Base-by-base conservation (phyloP, 768 basidiomycete species). In the Grammothele lineata region DNA sequence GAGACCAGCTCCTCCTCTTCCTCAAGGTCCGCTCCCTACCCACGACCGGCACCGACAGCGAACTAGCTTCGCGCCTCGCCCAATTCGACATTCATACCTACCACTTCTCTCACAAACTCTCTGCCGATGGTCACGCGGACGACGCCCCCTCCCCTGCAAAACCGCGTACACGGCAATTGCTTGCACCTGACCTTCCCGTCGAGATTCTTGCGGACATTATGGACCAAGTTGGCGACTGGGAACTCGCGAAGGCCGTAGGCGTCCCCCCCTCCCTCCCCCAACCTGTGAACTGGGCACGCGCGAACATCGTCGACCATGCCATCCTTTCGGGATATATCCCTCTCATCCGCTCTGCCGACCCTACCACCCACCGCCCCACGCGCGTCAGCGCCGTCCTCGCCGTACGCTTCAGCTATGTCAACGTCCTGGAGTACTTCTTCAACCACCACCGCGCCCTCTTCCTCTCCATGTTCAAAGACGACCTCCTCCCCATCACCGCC, bases 161-260 rank as follows among this genome's bases (percentile, higher is more conserved):
- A 59, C 54, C 38, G 37, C 62, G 36, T 19, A 36, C 50, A 2
- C 62, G 63, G 17, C 70, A 62, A 42, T 65, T 55, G 27, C 60
- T 57, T 45, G 62, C 64, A 9, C 78, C 78, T 25, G 82, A 85
- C 62, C 74, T 92, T 26, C 88, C 88, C 0, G 71, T 83, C 44
- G 89, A 92, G 62, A 75, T 92, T 33, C 64, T 91, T 22, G 82
- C 84, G 9, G 77, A 85, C 40, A 88, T 91, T 50, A 64, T 91
- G 65, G 85, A 91, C 48, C 78, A 85, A 54, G 63, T 89, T 8
- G 87, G 84, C 12, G 84, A 90, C 62, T 94, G 90, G 88, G 86
- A 92, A 56, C 80, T 94, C 8, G 72, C 83, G 11, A 83, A 80
- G 50, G 83, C 91, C 12, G 78, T 92, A 27, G 80, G 83, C 17